These are phyloP conservation scores for Aspergillus wentii DNA, from an alignment of 495 filamentous ascomycete genomes.

Conservation along the genomic window DNA sequence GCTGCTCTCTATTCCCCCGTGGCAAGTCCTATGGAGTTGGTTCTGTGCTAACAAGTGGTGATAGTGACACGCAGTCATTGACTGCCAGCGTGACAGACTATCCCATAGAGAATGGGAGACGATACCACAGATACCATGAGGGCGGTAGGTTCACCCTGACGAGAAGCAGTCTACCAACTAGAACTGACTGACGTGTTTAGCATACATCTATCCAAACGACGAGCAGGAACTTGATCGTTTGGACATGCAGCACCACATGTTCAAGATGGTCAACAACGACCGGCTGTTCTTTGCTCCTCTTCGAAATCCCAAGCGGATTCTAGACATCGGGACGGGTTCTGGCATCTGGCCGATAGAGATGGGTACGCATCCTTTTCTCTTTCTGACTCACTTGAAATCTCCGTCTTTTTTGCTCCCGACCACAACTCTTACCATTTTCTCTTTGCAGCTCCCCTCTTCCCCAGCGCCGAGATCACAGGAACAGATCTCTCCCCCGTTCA, in stretches of 20 bases:
- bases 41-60: too few species aligned
- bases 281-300: conserved; percentile 57
- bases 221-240: conserved; percentile 50
- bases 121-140: conserved; percentile 54
- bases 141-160: conserved; percentile 35
- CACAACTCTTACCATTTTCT: background rate
- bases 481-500: conserved; percentile 63
- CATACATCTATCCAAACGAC: conserved; percentile 55
- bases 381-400: background rate
- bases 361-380: conserved; percentile 26
- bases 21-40: too few species aligned
- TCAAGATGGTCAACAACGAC: conserved; percentile 48
- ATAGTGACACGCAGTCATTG: conserved; percentile 45
- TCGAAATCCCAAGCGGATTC: conserved; percentile 46
- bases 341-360: conserved; percentile 71
- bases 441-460: conserved; percentile 43
- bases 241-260: conserved; percentile 58
- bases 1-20: background rate
- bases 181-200: conserved; percentile 19
- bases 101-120: conserved; percentile 50
- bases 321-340: conserved; percentile 67
- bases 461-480: conserved; percentile 52
- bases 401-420: background rate
- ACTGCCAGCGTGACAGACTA: conserved; percentile 48
- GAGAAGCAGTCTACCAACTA: background rate